Conservation (phyloP, 306 rosid genomes). For the Vigna mungo region DNA sequence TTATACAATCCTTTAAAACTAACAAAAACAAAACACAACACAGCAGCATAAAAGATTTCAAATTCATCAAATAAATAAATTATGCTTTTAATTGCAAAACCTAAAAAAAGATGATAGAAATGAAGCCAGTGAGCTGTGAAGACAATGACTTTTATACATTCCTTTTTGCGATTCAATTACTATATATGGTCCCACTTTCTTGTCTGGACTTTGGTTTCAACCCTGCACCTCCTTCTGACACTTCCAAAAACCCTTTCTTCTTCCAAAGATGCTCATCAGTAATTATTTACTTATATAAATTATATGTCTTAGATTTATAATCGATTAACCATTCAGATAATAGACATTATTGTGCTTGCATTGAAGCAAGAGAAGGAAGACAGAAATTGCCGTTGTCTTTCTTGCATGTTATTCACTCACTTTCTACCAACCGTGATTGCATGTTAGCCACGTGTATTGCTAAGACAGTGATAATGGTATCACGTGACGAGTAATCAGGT, state of each 20-base stretch:
- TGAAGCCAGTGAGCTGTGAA: slow-evolving; percentile 14
- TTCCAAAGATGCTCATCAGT: background rate
- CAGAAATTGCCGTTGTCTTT: background rate
- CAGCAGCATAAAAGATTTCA: no score
- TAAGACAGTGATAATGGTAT: slow-evolving; percentile 2
- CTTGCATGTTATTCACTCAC: slow-evolving; percentile 12
- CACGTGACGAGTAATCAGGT: slow-evolving; percentile 45
- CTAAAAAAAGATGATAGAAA: background rate
- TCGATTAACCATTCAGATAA: no score
- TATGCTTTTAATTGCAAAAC: no score
- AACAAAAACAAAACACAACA: no score
- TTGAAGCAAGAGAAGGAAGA: no score
- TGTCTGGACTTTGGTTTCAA: background rate
- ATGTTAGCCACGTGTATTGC: slow-evolving; percentile 54
- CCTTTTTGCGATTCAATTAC: background rate
- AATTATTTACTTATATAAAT: no score
- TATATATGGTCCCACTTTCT: slow-evolving; percentile 2
- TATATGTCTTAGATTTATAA: no score
- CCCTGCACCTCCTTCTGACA: background rate
- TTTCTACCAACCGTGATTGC: slow-evolving; percentile 36
- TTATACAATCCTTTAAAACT: no score
- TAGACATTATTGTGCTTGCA: no score
- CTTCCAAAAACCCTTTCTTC: background rate
- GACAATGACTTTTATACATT: background rate
- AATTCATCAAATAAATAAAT: no score